A percentile compares a stretch with the other conserved stretches of the same genome.
Evolutionary conservation across 164 flowering plant genomes (phyloP).

Genomic region (Magnolia sinica): DNA sequence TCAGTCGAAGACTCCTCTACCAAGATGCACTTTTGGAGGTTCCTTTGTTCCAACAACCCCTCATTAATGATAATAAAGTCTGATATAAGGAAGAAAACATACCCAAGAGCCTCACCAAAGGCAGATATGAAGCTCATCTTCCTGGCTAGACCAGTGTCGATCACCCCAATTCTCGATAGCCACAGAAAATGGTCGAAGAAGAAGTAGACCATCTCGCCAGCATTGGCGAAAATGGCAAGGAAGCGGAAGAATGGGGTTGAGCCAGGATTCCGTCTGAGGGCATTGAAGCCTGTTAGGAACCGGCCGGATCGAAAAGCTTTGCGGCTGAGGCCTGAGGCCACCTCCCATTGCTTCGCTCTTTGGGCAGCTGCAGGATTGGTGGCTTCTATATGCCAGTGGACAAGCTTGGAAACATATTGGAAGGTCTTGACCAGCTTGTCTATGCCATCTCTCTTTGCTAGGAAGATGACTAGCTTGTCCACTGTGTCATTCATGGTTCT

Average conservation of each 20-base stretch:
- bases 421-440: slow-evolving; percentile 98
- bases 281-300: slow-evolving; percentile 87
- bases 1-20: slow-evolving; percentile 14
- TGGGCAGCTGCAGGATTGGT: slow-evolving; percentile 44
- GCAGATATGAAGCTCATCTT: slow-evolving; percentile 90
- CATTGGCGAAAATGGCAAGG: slow-evolving; percentile 63
- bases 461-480: slow-evolving; percentile 87
- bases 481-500: slow-evolving; percentile 63
- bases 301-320: slow-evolving; percentile 89
- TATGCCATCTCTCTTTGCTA: slow-evolving; percentile 95
- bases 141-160: slow-evolving; percentile 56
- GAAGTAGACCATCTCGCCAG: slow-evolving; percentile 97
- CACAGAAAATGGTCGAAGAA: slow-evolving; percentile 89
- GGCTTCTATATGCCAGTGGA: slow-evolving; percentile 60
- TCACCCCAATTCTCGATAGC: slow-evolving; percentile 73
- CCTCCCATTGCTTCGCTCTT: slow-evolving; percentile 71
- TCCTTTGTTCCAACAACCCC: slow-evolving; percentile 46
- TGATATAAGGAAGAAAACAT: slow-evolving; percentile 65
- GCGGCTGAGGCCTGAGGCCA: slow-evolving; percentile 82
- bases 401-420: slow-evolving; percentile 92
- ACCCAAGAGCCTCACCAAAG: slow-evolving; percentile 85
- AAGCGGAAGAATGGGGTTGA: slow-evolving; percentile 39
- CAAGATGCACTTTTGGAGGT: slow-evolving; percentile 10
- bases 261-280: slow-evolving; percentile 68
- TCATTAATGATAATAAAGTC: slow-evolving; percentile 56